Evolutionary conservation across 2,329 filamentous ascomycete species (phyloP).

Genomic region (Penicillium sp.): DNA sequence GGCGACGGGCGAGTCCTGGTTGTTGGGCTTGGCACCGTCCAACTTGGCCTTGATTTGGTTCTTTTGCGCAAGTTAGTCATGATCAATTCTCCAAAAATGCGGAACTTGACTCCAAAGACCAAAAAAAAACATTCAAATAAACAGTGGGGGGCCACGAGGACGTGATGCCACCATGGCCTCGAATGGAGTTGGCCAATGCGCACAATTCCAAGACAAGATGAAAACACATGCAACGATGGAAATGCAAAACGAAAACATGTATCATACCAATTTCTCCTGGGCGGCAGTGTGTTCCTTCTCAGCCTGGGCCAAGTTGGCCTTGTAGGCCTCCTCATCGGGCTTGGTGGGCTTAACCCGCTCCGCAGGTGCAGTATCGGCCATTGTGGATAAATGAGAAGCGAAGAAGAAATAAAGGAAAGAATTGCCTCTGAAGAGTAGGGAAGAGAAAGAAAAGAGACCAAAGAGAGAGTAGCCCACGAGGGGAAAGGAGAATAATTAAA

Average conservation of each 20-base stretch:
- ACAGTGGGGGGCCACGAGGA: slow-evolving; percentile 4
- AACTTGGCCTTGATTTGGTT: slow-evolving; percentile 86
- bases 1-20: slow-evolving; percentile 75
- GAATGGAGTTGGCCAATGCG: not conserved
- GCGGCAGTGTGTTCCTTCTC: slow-evolving; percentile 83
- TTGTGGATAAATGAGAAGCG: slow-evolving; percentile 23
- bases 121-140: not conserved
- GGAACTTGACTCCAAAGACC: not conserved
- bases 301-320: slow-evolving; percentile 72
- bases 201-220: not conserved
- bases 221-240: not conserved
- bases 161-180: not conserved
- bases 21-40: slow-evolving; percentile 76
- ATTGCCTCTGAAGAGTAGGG: slow-evolving; percentile 1
- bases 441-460: slow-evolving; percentile 7
- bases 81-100: not conserved
- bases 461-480: slow-evolving; percentile 18
- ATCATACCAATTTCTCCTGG: slow-evolving; percentile 67
- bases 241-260: slow-evolving; percentile 1
- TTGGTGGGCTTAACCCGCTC: slow-evolving; percentile 68
- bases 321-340: slow-evolving; percentile 84
- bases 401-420: slow-evolving; percentile 10
- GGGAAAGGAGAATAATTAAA: slow-evolving; percentile 25
- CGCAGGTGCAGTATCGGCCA: slow-evolving; percentile 35
- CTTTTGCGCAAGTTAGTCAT: slow-evolving; percentile 55